Evolutionary conservation across 345 rosid species (phyloP), one percentile per base, ranked within the genome.

Genomic region (Lenwebbia sp.): DNA sequence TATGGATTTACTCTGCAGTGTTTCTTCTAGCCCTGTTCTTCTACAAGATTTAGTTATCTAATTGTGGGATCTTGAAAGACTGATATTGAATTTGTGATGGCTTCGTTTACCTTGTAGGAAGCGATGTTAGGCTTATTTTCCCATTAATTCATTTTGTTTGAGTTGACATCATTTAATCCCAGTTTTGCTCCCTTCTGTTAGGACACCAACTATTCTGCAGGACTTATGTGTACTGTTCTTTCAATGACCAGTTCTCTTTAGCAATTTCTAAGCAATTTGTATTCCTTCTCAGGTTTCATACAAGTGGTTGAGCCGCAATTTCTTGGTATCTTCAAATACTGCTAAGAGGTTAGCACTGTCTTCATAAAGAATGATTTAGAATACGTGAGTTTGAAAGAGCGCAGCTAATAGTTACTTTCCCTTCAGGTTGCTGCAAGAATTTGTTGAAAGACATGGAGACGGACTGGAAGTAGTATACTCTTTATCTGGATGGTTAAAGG

Each of bases 301-400:
- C 90, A 97, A 97, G 91, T 97, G 99, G 99, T 88, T 97, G 86
- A 96, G 99, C 92, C 96, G 98, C 85, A 94, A 92, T 55, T 97
- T 94, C 87, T 90, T 90, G 84, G 88, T 95, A 58, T 90, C 99
- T 47, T 96, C 99, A 78, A 91, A 94, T 86, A 86, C 91, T 74
- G 96, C 99, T 19, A 94, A 97, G 91, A 92, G 96, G 99, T 95
- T 87, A 55, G 82, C 41, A 82, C 40, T 87, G 54, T 62, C 25
- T 21, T 26, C 81, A 12, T 86, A 25, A 50, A 85, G 82, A 26
- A 54, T 74, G 84, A 55, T 89, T 13, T 23, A 28, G 44, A 81
- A 22, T 83, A 26, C 54, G 25, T 9, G 65, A 41, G 6, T 10
- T 70, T 70, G 78, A 33, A 37, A 37, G 6, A 4, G 78, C 47